Percentiles rank a stretch among this genome's conserved stretches.
phyloP scores from a whole-genome alignment of 1,284 basidiomycete genomes.

The Polyporus tsugae region DNA sequence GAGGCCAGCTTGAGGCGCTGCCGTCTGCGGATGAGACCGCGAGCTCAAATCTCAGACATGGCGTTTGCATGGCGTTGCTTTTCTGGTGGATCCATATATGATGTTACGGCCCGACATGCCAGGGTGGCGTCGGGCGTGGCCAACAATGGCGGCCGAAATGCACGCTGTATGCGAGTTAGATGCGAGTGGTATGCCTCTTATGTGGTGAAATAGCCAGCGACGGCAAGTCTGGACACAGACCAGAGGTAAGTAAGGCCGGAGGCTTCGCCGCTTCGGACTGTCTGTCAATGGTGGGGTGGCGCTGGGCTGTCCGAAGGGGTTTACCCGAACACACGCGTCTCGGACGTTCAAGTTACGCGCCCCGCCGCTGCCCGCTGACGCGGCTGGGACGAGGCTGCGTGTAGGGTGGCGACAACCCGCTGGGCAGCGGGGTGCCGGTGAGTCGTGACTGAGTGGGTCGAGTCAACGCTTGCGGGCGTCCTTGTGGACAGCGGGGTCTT shows the following conservation, averaged over 20 bases:
- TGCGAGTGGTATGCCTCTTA: background rate
- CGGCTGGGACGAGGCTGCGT: conserved; percentile 11
- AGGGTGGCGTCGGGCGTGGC: background rate
- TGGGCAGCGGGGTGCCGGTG: too few relatives aligned
- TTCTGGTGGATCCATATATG: too few relatives aligned
- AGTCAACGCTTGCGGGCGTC: conserved; percentile 18
- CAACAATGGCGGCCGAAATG: background rate
- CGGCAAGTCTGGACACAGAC: conserved; percentile 10
- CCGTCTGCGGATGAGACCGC: too few relatives aligned
- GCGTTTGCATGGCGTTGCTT: too few relatives aligned
- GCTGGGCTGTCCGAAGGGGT: conserved; percentile 20
- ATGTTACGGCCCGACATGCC: too few relatives aligned
- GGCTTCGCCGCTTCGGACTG: conserved; percentile 9
- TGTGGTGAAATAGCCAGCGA: background rate
- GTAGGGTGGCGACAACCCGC: too few relatives aligned
- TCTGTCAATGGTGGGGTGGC: conserved; percentile 21
- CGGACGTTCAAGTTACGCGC: conserved; percentile 18
- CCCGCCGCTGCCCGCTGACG: conserved; percentile 26
- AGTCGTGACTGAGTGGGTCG: background rate
- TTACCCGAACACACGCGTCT: conserved; percentile 34
- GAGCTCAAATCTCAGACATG: too few relatives aligned
- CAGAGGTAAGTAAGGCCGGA: background rate
- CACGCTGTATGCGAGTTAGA: background rate
- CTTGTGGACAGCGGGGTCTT: background rate
- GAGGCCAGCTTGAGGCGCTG: background rate